These are phyloP conservation scores for Oryza meyeriana DNA, from an alignment of 176 grass and related monocot genomes.

Conservation along the genomic window DNA sequence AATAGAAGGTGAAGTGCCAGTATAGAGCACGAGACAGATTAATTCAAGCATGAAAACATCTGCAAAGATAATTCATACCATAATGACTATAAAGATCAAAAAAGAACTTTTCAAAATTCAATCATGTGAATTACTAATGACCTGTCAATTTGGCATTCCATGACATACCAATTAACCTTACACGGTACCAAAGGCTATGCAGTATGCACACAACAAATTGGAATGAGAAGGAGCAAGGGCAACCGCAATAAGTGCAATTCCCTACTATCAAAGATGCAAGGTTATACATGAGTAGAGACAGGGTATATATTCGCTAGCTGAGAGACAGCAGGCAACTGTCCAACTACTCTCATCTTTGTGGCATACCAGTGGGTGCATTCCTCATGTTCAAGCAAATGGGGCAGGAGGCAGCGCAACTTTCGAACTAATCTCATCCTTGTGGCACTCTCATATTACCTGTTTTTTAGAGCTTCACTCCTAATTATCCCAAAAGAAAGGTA, in stretches of 20 bases:
- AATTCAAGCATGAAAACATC: slow-evolving; percentile 10
- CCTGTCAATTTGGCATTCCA: background rate
- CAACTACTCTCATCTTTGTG: background rate
- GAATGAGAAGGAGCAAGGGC: background rate
- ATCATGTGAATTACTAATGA: background rate
- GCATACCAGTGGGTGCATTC: background rate
- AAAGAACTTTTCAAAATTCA: background rate
- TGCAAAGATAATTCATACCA: background rate
- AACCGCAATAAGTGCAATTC: background rate
- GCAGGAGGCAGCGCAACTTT: background rate
- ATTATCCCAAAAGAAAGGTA: background rate
- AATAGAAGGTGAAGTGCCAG: background rate
- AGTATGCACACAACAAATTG: slow-evolving; percentile 4
- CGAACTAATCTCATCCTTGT: background rate
- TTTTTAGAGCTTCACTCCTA: background rate
- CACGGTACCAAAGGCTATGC: background rate
- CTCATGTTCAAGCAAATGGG: background rate
- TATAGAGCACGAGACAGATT: background rate
- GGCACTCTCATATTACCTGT: background rate
- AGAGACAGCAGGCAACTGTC: background rate
- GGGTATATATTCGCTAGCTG: background rate
- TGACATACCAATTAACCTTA: background rate
- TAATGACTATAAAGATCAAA: background rate
- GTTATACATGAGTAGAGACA: background rate
- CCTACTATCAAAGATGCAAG: background rate